phyloP scores from a whole-genome alignment of 306 rosid species.

The Morella rubra region DNA sequence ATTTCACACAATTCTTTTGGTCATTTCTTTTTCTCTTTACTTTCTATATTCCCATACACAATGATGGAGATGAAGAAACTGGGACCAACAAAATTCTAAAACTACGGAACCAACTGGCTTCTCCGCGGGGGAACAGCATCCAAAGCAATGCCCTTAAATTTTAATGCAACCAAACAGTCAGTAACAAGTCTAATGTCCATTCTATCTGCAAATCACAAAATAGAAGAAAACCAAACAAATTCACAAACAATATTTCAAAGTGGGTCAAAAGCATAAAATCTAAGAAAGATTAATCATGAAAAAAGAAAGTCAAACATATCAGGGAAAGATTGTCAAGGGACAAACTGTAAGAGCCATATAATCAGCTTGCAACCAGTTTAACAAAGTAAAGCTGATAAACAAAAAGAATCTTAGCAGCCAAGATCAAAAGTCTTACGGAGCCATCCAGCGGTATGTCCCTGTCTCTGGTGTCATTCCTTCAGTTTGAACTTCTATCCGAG shows the following conservation, averaged over 20 bases:
- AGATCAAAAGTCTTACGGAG: slow-evolving; percentile 76
- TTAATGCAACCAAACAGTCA: not conserved
- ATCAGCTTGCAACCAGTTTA: not conserved
- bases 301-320: not conserved
- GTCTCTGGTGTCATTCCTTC: slow-evolving; percentile 99
- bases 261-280: not conserved
- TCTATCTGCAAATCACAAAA: not conserved
- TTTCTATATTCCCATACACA: slow-evolving; percentile 13
- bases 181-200: not conserved
- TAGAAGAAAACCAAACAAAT: too few relatives aligned
- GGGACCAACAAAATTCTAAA: not conserved
- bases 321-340: not conserved
- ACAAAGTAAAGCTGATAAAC: not conserved
- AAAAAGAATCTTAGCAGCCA: not conserved
- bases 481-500: slow-evolving; percentile 96
- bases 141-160: not conserved
- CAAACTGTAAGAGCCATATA: not conserved
- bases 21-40: slow-evolving; percentile 4
- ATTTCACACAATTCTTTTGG: slow-evolving; percentile 1
- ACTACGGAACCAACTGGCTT: too few relatives aligned
- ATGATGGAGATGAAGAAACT: slow-evolving; percentile 13
- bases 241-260: not conserved
- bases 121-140: too few relatives aligned
- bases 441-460: slow-evolving; percentile 99
- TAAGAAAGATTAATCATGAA: not conserved